Evolutionary conservation across 768 basidiomycete genomes (phyloP).

Genomic region (Agaricus blazei): DNA sequence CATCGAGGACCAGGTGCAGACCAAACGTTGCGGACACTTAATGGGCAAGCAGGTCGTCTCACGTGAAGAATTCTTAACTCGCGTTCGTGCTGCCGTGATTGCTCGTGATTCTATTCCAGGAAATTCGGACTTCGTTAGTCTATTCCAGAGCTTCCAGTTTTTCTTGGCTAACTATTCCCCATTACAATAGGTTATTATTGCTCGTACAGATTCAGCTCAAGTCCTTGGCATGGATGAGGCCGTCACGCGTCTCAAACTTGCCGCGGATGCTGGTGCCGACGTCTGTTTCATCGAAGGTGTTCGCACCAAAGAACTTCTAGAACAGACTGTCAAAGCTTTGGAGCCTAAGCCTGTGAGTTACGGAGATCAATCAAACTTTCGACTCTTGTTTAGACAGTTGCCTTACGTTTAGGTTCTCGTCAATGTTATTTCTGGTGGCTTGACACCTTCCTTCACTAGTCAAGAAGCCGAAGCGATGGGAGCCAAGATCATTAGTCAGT

Average conservation of each 20-base stretch:
- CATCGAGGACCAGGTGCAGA: conserved; percentile 81
- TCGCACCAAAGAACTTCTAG: conserved; percentile 58
- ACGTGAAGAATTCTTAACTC: conserved; percentile 67
- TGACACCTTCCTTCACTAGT: conserved; percentile 70
- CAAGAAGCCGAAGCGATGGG: conserved; percentile 65
- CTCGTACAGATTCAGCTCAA: conserved; percentile 74
- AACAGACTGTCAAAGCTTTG: conserved; percentile 58
- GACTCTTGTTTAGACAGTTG: neutral
- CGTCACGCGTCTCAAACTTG: conserved; percentile 56
- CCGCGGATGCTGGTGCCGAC: conserved; percentile 70
- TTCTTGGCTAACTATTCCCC: neutral
- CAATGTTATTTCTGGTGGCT: conserved; percentile 74
- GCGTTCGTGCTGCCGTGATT: conserved; percentile 72
- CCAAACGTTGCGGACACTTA: conserved; percentile 76
- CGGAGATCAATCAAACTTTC: neutral
- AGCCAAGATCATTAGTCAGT: conserved; percentile 68
- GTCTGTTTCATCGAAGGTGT: conserved; percentile 83
- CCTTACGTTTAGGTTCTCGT: conserved; percentile 48
- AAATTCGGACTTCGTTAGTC: conserved; percentile 60
- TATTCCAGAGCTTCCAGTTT: neutral
- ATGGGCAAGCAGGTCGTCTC: conserved; percentile 81
- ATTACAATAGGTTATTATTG: conserved; percentile 53
- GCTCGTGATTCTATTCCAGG: conserved; percentile 75
- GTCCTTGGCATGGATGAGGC: conserved; percentile 80
- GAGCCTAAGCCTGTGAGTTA: conserved; percentile 61